Evolutionary conservation across 495 filamentous ascomycete genomes (phyloP), one percentile per base, ranked within the genome.

Genomic region (Neurospora africana): DNA sequence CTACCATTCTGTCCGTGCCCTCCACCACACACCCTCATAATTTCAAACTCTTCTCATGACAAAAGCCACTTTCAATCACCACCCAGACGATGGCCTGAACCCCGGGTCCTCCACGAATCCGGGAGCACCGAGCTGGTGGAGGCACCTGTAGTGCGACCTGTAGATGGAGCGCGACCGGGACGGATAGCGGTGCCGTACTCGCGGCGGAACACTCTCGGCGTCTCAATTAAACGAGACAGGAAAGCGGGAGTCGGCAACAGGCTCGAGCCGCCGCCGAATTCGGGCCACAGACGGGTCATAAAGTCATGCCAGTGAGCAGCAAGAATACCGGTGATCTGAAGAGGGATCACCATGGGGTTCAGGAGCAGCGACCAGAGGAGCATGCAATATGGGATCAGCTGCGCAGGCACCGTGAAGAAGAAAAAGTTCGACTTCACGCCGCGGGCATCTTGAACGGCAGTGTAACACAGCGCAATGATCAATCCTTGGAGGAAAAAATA

Each of bases 271-370:
- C 91, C 90, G 23, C 93, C 93, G 81, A 94, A 94, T 53, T 89
- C 86, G 19, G 94, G 94, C 82, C 91, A 97, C 37, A 95, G 86
- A 47, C 90, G 86, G 4, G 91, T 93, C 61, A 96, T 78, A 77
- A 97, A 98, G 76, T 97, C 91, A 79, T 93, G 92, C 30, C 93
- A 78, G 79, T 97, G 94, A 30, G 93, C 94, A 21, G 92, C 92
- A 43, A 94, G 68, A 36, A 98, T 85, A 21, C 94, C 94, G 21
- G 83, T 91, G 44, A 84, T 75, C 69, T 93, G 89, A 11, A 85
- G 79, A 2, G 78, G 67, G 65, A 82, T 75, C 67, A 83, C 85
- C 5, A 84, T 85, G 7, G 72, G 78, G 68, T 84, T 83, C 72
- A 79, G 72, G 30, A 98, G 82, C 39, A 95, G 82, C 23, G 90